Base-by-base conservation (phyloP, 2,329 filamentous ascomycete genomes). In the Mycosphaerella sp. region DNA sequence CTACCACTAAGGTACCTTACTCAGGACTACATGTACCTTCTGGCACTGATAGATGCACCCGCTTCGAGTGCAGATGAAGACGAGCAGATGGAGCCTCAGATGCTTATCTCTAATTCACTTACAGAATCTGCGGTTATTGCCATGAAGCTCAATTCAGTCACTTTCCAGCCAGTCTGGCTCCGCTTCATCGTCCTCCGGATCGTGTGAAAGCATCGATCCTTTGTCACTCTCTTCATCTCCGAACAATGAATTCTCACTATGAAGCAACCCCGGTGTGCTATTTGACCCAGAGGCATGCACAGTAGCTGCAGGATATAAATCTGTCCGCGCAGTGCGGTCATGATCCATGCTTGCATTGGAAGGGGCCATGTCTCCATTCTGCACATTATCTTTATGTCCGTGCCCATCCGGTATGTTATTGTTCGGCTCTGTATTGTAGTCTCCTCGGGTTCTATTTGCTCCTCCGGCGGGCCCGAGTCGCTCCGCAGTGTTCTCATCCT, bases 151-250 rank as follows among this genome's bases (percentile, higher is more conserved):
- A 3, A 14, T 39, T 50, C 35, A 61, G 53, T 67, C 66, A 46
- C 62, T 67, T 56, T 76, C 66, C 42, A 84, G 64, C 81, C 81
- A 84, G 39, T 84, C 80, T 2, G 81, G 81, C 56, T 84, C 80
- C 2, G 79, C 79, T 62, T 84, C 80, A 44, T 82, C 79, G 58
- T 84, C 81, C 28, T 84, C 81, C 0, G 81, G 80, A 59, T 84
- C 81, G 59, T 84, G 77, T 1, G 80, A 79, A 6, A 79, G 66
- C 41, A 82, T 62, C 4, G 78, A 81, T 0, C 72, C 75, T 36
- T 69, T 65, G 34, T 68, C 65, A 43, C 41, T 50, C 30, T 40
- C 39, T 12, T 28, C 18, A 34, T 34, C 30, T 34, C 17, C 13
- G 28, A 28, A 8, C 16, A n/a, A 25, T 6, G 6, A 35, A n/a